phyloP scores from a whole-genome alignment of 1,139 yeast species.

The Taphrina betulina region DNA sequence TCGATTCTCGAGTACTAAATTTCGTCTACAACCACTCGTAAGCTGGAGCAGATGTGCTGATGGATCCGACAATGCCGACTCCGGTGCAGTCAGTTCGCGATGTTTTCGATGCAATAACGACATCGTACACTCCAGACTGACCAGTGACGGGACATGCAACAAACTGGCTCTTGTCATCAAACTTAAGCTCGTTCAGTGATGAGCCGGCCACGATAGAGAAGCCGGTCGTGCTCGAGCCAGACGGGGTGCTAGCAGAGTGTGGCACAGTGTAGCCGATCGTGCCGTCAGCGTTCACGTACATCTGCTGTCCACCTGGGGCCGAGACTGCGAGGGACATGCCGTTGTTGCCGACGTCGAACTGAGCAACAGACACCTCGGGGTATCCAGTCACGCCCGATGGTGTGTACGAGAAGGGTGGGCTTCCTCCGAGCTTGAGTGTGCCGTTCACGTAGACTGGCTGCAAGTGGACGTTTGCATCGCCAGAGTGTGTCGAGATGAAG shows the following conservation, averaged over 20 bases:
- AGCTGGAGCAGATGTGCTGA: conserved; percentile 8
- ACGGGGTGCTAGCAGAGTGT: conserved; percentile 14
- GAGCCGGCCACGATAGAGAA: conserved; percentile 10
- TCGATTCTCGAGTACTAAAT: no score
- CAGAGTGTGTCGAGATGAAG: conserved; percentile 21
- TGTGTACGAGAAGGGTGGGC: conserved; percentile 3
- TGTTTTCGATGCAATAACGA: conserved; percentile 9
- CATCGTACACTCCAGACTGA: conserved; percentile 9
- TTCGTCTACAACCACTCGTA: conserved; percentile 27
- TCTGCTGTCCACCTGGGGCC: conserved; percentile 24
- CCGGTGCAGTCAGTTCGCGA: conserved; percentile 27
- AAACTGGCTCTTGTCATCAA: conserved; percentile 13
- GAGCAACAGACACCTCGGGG: conserved; percentile 2
- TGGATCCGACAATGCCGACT: conserved; percentile 9
- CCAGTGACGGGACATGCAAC: conserved; percentile 14
- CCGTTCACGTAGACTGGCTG: conserved; percentile 1
- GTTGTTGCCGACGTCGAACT: conserved; percentile 4
- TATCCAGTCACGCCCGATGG: conserved; percentile 11
- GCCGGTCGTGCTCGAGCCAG: conserved; percentile 8
- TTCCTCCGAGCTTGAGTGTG: conserved; percentile 16
- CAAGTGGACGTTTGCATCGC: conserved; percentile 9
- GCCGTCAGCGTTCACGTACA: conserved; percentile 17
- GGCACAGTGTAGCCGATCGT: conserved; percentile 14
- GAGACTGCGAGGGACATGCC: conserved; percentile 4
- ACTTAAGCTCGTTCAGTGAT: not conserved